phyloP scores from a whole-genome alignment of 805 yeast genomes.

The Candida suzukii region DNA sequence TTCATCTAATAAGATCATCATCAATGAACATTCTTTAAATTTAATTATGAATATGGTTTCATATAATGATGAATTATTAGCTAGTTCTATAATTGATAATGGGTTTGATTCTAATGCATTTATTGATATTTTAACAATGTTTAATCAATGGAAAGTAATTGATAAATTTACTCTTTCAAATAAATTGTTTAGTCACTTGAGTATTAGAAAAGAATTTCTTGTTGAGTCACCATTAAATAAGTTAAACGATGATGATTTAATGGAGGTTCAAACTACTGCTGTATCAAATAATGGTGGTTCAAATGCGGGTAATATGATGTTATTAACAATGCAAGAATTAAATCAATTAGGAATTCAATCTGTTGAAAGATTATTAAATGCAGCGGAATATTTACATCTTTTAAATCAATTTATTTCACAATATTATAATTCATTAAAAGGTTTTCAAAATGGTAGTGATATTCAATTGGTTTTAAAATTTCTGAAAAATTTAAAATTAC shows the following conservation, averaged over 20 bases:
- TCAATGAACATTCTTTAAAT: constrained; percentile 8
- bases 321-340: constrained; percentile 10
- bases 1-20: constrained; percentile 2
- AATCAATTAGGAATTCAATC: constrained; percentile 18
- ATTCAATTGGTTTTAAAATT: constrained; percentile 7
- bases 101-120: constrained; percentile 10
- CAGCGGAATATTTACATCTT: constrained; percentile 24
- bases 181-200: neutral
- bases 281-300: neutral
- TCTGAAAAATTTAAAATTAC: constrained; percentile 25
- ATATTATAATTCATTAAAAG: constrained; percentile 19
- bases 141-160: constrained; percentile 12
- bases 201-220: neutral
- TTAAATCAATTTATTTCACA: constrained; percentile 17
- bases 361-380: constrained; percentile 20
- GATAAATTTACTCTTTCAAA: constrained; percentile 6
- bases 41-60: constrained; percentile 15
- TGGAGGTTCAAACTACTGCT: neutral
- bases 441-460: constrained; percentile 7
- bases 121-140: constrained; percentile 5
- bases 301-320: no score
- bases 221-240: neutral
- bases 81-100: constrained; percentile 8
- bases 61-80: constrained; percentile 13
- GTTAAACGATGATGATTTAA: neutral